phyloP scores from a whole-genome alignment of 169 alveolate genomes.

The Plasmodium coatneyi region DNA sequence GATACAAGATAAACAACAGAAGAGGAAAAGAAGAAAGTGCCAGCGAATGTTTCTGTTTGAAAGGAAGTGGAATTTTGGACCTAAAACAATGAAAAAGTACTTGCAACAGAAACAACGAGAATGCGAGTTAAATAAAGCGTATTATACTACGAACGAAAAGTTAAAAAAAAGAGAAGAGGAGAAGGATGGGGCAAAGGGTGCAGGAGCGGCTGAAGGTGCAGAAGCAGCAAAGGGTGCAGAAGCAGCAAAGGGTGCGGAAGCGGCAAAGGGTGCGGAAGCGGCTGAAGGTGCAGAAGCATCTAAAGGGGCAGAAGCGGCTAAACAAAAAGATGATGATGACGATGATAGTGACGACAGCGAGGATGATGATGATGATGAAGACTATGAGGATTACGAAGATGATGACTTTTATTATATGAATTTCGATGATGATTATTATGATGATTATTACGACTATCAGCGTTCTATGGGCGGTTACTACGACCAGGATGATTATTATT shows the following conservation, averaged over 20 bases:
- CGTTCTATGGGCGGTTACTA: background rate
- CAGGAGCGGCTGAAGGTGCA: background rate
- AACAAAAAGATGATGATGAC: background rate
- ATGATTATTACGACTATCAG: background rate
- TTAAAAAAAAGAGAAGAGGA: background rate
- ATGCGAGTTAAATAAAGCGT: background rate
- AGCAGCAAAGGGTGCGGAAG: background rate
- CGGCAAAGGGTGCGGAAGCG: too few species aligned
- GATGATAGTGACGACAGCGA: too few species aligned
- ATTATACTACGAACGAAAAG: too few species aligned
- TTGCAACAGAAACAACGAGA: background rate
- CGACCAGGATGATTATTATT: background rate
- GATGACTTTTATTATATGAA: too few species aligned
- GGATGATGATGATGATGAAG: background rate
- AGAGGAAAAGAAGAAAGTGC: background rate
- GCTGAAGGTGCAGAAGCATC: too few species aligned
- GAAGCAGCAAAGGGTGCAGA: too few species aligned
- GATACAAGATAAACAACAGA: background rate
- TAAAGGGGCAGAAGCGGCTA: background rate
- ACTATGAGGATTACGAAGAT: background rate
- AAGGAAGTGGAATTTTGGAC: slow-evolving; percentile 7
- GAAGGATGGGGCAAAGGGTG: background rate
- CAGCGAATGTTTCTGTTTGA: background rate
- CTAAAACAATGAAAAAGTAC: background rate
- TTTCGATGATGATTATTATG: background rate